These are phyloP conservation scores for Vickermania spadyakhi DNA, from an alignment of 208 protist genomes.

Conservation along the genomic window DNA sequence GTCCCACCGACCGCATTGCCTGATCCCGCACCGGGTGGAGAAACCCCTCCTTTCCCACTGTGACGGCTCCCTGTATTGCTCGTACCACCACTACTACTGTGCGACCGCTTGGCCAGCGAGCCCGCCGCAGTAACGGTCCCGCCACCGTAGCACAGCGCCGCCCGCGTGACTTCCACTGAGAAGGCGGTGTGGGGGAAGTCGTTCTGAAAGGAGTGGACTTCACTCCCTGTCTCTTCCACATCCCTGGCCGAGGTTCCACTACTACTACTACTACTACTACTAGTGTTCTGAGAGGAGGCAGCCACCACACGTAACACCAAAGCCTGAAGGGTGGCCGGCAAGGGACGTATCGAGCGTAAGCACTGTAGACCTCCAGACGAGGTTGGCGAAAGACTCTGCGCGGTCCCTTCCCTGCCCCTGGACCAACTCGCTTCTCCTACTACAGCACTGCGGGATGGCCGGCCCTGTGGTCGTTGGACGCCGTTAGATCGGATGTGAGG, in stretches of 20 bases:
- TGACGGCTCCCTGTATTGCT: too few species aligned
- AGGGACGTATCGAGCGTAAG: too few species aligned
- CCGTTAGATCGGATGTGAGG: background rate
- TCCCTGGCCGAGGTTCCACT: background rate
- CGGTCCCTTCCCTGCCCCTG: too few species aligned
- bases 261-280: background rate
- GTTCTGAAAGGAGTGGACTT: too few species aligned
- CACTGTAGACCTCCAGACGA: conserved; percentile 8
- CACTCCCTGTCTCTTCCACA: background rate
- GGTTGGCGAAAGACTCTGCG: background rate
- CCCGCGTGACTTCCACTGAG: conserved; percentile 57
- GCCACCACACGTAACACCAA: conserved; percentile 63
- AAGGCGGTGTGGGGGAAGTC: conserved; percentile 42
- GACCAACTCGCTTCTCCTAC: too few species aligned
- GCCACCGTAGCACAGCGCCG: conserved; percentile 24
- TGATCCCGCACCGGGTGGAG: too few species aligned
- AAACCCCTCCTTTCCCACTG: too few species aligned
- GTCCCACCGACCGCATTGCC: too few species aligned
- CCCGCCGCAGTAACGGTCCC: background rate
- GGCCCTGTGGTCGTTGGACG: too few species aligned
- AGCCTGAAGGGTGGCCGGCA: conserved; percentile 55
- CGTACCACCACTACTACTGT: background rate
- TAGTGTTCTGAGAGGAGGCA: background rate
- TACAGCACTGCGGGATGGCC: too few species aligned
- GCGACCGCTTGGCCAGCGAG: background rate